Base-by-base conservation (phyloP, 768 basidiomycete species). In the Leccinum incarnatum region DNA sequence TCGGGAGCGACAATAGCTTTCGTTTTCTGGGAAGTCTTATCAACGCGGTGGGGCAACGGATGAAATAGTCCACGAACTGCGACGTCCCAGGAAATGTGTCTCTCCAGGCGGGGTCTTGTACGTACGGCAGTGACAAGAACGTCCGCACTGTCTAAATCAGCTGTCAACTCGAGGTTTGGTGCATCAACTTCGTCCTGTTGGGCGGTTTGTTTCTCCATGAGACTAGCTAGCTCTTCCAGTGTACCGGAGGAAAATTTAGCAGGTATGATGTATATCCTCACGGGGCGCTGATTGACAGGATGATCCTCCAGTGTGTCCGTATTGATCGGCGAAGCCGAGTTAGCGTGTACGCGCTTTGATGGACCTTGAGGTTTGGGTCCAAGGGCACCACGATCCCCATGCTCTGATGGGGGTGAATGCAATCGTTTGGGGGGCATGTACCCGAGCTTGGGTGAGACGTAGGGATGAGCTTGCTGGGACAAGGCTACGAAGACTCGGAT, bases 1-100 rank as follows among this genome's bases (percentile, higher is more conserved):
- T 82, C 75, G 1, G 89, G 88, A 2, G 81, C 85, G 11, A 93
- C 88, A 23, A 91, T 79, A 0, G 81, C 76, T 65, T 88, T 91
- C 34, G 77, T 76, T 75, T 79, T 82, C 88, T 90, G 65, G n/a
- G 5, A 45, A 2, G 29, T 48, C 36, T 30, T 56, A 59, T 53
- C 48, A 64, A 53, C 1, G 37, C 37, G 25, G 21, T 47, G 14
- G 32, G 29, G 15, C n/a, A 40, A 42, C 17, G 29, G 48, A 23
- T 25, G n/a, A 52, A 19, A 47, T 14, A 8, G 52, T 17, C 34
- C 49, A 77, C 87, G 69, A 68, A 91, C 90, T 27, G 88, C 86
- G 34, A 85, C 63, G 2, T 77, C 72, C 87, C 87, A 87, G 30
- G 78, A 65, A 14, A 93, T 54, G 70, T 92, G 89, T 51, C 90